phyloP scores from a whole-genome alignment of 768 basidiomycete genomes.

The Naematelia encephala region DNA sequence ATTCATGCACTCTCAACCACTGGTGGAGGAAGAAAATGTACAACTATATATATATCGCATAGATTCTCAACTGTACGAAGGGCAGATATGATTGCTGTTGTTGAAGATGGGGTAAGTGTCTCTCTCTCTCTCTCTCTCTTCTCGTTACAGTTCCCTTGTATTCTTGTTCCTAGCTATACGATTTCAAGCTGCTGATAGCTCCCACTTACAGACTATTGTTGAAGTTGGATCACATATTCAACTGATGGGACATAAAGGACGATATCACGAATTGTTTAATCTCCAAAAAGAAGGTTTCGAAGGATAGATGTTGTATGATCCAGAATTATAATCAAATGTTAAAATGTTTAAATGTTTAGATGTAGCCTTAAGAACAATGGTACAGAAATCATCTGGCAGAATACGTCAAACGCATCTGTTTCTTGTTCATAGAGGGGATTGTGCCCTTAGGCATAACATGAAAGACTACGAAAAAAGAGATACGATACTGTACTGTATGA shows the following conservation, averaged over 20 bases:
- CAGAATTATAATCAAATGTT: too few species aligned
- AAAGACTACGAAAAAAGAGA: too few species aligned
- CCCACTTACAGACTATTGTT: constrained; percentile 32
- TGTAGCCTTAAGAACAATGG: not conserved
- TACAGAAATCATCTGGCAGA: too few species aligned
- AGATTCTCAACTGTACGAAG: constrained; percentile 33
- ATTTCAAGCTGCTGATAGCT: too few species aligned
- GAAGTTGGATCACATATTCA: constrained; percentile 39
- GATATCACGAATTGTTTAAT: constrained; percentile 44
- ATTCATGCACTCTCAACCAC: constrained; percentile 37
- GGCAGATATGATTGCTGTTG: constrained; percentile 38
- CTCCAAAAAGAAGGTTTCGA: constrained; percentile 40
- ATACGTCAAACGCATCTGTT: too few species aligned
- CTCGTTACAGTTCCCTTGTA: not conserved
- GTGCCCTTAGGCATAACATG: too few species aligned
- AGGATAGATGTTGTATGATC: too few species aligned
- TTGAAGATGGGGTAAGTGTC: constrained; percentile 32
- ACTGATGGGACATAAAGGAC: constrained; percentile 32
- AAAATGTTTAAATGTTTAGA: too few species aligned
- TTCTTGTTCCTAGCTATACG: too few species aligned
- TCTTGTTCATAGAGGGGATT: too few species aligned
- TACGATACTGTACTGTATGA: too few species aligned
- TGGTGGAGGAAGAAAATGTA: constrained; percentile 14
- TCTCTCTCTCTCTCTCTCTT: not conserved
- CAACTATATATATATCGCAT: constrained; percentile 42